Percentiles rank a stretch among this genome's conserved stretches.
Conservation (phyloP, 768 basidiomycete genomes). For the Trametes gibbosa region DNA sequence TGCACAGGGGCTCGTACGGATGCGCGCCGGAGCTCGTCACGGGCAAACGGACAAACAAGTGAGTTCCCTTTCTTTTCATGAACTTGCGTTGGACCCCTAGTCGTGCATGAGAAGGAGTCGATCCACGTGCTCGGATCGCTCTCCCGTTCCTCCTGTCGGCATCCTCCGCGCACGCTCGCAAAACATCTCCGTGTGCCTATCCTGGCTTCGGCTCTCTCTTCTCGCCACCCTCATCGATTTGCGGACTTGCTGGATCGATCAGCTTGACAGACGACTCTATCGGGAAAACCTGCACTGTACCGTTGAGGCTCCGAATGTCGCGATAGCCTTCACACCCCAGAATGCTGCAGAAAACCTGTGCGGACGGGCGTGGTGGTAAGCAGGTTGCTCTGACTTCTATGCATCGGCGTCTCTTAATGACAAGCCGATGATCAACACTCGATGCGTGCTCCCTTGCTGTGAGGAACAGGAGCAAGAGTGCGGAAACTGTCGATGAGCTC, state of each 20-base stretch:
- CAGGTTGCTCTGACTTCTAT: background rate
- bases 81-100: background rate
- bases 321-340: background rate
- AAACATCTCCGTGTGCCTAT: background rate
- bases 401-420: background rate
- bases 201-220: background rate
- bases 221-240: background rate
- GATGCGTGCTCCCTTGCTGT: no score
- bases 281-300: no score
- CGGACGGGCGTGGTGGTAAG: background rate
- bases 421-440: background rate
- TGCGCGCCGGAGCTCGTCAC: slow-evolving; percentile 91
- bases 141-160: background rate
- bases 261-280: background rate
- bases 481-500: no score
- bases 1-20: slow-evolving; percentile 83
- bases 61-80: slow-evolving; percentile 26
- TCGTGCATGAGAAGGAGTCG: background rate
- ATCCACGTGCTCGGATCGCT: background rate
- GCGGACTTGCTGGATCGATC: background rate
- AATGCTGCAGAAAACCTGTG: background rate
- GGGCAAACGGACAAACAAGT: slow-evolving; percentile 83
- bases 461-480: no score
- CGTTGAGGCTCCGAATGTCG: background rate
- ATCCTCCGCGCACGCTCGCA: background rate